phyloP scores from a whole-genome alignment of 2,329 filamentous ascomycete genomes.

The Botrytis tulipae region DNA sequence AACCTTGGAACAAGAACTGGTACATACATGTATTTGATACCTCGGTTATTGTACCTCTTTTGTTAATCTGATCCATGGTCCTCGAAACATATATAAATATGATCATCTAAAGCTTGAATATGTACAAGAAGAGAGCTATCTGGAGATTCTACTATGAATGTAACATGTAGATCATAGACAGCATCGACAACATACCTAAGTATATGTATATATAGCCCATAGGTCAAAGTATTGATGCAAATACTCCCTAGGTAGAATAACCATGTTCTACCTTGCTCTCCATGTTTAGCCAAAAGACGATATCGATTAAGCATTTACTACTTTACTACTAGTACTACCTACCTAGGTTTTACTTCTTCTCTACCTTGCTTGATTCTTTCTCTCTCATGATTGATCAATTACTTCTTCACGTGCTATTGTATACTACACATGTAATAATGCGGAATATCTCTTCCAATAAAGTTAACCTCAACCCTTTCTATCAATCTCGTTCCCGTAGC shows the following conservation, averaged over 20 bases:
- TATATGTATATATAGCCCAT: neutral
- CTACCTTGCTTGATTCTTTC: neutral
- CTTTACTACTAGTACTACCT: too few species aligned
- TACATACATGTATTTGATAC: neutral
- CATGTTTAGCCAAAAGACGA: too few species aligned
- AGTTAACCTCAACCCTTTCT: neutral
- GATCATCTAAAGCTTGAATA: neutral
- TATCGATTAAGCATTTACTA: too few species aligned
- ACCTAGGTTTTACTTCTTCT: too few species aligned
- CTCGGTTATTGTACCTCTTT: neutral
- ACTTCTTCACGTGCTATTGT: neutral
- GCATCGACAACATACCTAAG: too few species aligned
- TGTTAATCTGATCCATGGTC: too few species aligned
- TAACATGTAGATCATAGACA: too few species aligned
- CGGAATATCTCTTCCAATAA: neutral
- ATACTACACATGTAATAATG: neutral
- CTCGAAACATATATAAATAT: too few species aligned
- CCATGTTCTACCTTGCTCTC: neutral
- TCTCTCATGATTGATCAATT: neutral
- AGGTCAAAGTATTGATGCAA: neutral
- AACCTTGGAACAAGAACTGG: too few species aligned
- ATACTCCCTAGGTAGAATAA: too few species aligned
- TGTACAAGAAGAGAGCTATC: neutral
- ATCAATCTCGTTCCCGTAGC: neutral
- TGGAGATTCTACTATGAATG: neutral